A percentile compares a stretch with the other conserved stretches of the same genome.
These are phyloP conservation scores for Suillus fuscotomentosus DNA, from an alignment of 768 basidiomycete species.

Conservation along the genomic window DNA sequence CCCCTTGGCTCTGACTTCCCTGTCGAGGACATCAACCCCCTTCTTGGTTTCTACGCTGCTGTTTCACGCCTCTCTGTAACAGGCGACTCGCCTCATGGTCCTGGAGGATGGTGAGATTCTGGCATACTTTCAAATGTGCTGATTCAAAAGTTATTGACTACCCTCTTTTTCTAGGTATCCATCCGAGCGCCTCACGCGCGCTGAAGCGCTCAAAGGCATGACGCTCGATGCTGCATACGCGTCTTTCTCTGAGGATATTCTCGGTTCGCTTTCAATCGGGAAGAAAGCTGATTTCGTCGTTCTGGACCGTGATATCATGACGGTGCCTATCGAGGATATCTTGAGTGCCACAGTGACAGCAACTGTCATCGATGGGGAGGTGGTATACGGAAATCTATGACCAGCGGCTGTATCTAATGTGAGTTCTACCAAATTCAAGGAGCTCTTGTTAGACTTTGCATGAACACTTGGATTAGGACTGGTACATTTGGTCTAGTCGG, in stretches of 20 bases:
- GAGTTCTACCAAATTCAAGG: background rate
- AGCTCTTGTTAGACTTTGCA: background rate
- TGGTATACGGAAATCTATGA: slow-evolving; percentile 54
- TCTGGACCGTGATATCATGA: slow-evolving; percentile 80
- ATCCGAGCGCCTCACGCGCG: slow-evolving; percentile 69
- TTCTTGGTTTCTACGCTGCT: slow-evolving; percentile 89
- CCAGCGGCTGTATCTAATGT: background rate
- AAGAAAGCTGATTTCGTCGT: slow-evolving; percentile 90
- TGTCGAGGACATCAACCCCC: slow-evolving; percentile 85
- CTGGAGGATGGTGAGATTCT: slow-evolving; percentile 71
- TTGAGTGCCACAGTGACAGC: slow-evolving; percentile 62
- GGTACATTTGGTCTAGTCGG: background rate
- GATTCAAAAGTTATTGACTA: background rate
- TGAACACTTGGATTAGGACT: background rate
- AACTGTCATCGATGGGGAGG: slow-evolving; percentile 73
- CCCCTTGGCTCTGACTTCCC: slow-evolving; percentile 95
- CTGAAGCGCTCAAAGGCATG: slow-evolving; percentile 87
- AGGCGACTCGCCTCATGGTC: slow-evolving; percentile 81
- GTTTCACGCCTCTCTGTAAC: slow-evolving; percentile 66
- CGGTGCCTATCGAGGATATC: slow-evolving; percentile 56
- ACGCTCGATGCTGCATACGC: slow-evolving; percentile 90
- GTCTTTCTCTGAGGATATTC: slow-evolving; percentile 65
- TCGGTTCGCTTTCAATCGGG: slow-evolving; percentile 73
- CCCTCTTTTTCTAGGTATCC: slow-evolving; percentile 63
- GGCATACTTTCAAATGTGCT: background rate